phyloP scores from a whole-genome alignment of 108 stramenopile species.

The Pseudonitzschia pungens region DNA sequence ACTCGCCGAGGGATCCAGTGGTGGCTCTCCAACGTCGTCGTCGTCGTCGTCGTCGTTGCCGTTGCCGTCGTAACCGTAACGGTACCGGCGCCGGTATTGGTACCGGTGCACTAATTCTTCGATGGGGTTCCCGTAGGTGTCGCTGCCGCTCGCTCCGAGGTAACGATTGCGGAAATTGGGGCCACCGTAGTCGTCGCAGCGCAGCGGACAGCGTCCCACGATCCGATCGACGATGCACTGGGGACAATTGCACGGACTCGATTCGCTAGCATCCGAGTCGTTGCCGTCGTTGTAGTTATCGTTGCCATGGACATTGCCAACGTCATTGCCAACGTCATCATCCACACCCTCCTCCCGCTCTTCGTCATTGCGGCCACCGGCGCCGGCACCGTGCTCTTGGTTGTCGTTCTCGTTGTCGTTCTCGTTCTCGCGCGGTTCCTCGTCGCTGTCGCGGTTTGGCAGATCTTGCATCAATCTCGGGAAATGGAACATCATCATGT shows the following conservation, averaged over 20 bases:
- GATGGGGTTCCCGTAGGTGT: no score
- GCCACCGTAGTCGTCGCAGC: background rate
- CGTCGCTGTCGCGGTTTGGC: background rate
- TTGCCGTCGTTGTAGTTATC: background rate
- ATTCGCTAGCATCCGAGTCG: background rate
- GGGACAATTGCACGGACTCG: background rate
- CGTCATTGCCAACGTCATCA: no score
- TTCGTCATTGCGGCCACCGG: background rate
- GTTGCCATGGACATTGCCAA: background rate
- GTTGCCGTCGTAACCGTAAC: no score
- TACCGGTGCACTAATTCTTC: no score
- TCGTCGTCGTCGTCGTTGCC: background rate
- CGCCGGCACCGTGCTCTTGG: background rate
- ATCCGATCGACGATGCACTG: background rate
- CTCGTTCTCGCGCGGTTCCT: no score
- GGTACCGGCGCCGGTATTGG: no score
- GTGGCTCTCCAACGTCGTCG: background rate
- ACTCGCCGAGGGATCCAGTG: slow-evolving; percentile 6
- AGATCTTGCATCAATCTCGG: background rate
- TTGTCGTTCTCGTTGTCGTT: background rate
- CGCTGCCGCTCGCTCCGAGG: background rate
- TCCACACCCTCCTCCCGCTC: no score
- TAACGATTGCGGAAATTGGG: no score
- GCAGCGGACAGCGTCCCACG: background rate
- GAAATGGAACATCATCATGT: background rate